Evolutionary conservation across 2,329 filamentous ascomycete species (phyloP).

Genomic region (Graphiopsis chlorocephala): DNA sequence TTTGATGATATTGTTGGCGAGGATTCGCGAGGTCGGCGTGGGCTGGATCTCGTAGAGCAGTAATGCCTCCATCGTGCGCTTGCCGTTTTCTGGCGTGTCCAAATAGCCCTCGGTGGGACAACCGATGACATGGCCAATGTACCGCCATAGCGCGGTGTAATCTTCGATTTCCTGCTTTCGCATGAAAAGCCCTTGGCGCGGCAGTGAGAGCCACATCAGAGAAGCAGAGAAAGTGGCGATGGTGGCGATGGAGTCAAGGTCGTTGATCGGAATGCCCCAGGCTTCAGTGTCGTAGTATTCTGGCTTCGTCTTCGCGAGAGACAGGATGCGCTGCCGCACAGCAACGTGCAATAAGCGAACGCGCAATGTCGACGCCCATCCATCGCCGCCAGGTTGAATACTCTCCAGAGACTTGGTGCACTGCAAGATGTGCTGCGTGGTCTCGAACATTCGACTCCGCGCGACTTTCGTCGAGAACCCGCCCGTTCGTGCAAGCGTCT

Average conservation of each 20-base stretch:
- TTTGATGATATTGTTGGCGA: conserved; percentile 74
- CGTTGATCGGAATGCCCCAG: conserved; percentile 68
- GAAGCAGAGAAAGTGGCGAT: conserved; percentile 68
- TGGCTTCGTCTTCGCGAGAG: conserved; percentile 54
- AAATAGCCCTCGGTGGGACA: conserved; percentile 61
- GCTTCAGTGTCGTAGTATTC: conserved; percentile 60
- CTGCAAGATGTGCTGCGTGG: conserved; percentile 72
- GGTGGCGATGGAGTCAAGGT: conserved; percentile 71
- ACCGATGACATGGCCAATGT: conserved; percentile 69
- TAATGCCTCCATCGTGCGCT: conserved; percentile 65
- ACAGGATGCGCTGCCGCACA: conserved; percentile 63
- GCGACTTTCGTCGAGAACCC: conserved; percentile 69
- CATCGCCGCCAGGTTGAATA: conserved; percentile 66
- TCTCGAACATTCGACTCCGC: conserved; percentile 65
- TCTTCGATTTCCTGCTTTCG: conserved; percentile 61
- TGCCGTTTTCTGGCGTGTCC: conserved; percentile 54
- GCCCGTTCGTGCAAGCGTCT: conserved; percentile 70
- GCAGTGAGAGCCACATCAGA: conserved; percentile 66
- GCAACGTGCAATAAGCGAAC: conserved; percentile 68
- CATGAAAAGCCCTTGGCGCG: conserved; percentile 69
- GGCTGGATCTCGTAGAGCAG: conserved; percentile 66
- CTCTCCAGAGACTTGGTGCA: conserved; percentile 63
- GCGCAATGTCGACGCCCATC: conserved; percentile 62
- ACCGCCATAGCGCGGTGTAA: conserved; percentile 74
- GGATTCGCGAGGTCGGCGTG: conserved; percentile 57